Evolutionary conservation across 1,139 yeast species (phyloP), one percentile per base, ranked within the genome.

Genomic region (Nakaseomyces kungkrabaensis): DNA sequence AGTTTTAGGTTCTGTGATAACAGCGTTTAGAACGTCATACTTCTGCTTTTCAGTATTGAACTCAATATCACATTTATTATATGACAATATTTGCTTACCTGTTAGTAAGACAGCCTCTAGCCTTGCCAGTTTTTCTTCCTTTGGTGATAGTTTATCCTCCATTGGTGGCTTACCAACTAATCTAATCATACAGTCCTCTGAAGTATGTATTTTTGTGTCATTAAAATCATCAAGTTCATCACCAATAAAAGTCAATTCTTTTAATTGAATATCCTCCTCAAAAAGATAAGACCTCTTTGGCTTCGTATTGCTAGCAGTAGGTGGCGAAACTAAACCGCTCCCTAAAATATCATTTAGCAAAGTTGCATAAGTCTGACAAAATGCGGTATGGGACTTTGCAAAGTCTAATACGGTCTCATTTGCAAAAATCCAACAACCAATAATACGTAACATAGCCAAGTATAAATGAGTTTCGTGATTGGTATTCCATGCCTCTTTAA

Each of bases 181-280:
- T 45, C 63, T 62, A 11, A 65, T 51, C 5, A 63, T 52, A 27
- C 68, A 68, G 6, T 61, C 60, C 29, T 51, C 54, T 1, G 64
- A 63, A 29, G 73, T 58, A 9, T 59, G 59, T 22, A 72, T 72
- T 37, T 47, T 44, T 34, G 37, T 26, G 59, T 82, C 87, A 55
- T 79, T 72, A 59, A 82, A 83, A 61, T 82, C 89, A 49, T 73
- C 73, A 52, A 82, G 71, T 52, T 75, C 75, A 57, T 68, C 75
- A 38, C 73, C 75, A 31, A 83, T 70, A 3, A 82, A 73, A 48
- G 71, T 68, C 57, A 79, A 82, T 52, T 82, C 89, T 53, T 78
- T 77, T 53, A 81, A 68, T 13, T 73, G 66, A 8, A 82, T 78
- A 67, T 85, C 94, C 57, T 84, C 92, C 42, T 70, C 66, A 58